phyloP scores from a whole-genome alignment of 805 yeast species.

The Saccharomycopsis sp. region DNA sequence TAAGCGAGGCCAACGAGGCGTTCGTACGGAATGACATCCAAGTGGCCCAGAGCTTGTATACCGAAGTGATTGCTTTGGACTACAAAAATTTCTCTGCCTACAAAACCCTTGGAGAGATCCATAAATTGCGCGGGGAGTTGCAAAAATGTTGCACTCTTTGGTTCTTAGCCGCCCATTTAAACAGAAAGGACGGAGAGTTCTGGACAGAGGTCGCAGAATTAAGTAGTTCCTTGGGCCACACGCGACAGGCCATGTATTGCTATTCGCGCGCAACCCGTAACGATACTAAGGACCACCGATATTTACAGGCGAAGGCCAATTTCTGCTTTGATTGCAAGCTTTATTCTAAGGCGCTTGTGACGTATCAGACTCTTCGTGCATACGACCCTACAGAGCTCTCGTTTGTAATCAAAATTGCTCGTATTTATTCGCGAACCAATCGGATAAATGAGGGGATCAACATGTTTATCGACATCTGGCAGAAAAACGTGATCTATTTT shows the following conservation, averaged over 20 bases:
- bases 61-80: slow-evolving; percentile 70
- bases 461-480: slow-evolving; percentile 57
- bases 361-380: slow-evolving; percentile 52
- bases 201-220: slow-evolving; percentile 74
- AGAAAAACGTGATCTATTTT: slow-evolving; percentile 42
- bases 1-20: slow-evolving; percentile 74
- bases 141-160: slow-evolving; percentile 74
- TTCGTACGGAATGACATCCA: slow-evolving; percentile 60
- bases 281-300: slow-evolving; percentile 41
- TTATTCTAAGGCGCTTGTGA: slow-evolving; percentile 66
- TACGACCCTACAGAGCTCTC: slow-evolving; percentile 53
- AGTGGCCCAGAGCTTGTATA: slow-evolving; percentile 51
- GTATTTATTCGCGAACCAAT: slow-evolving; percentile 41
- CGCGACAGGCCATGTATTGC: slow-evolving; percentile 73
- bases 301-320: slow-evolving; percentile 57
- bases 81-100: slow-evolving; percentile 78
- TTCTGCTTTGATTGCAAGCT: slow-evolving; percentile 62
- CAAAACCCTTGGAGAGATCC: slow-evolving; percentile 81
- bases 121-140: slow-evolving; percentile 55
- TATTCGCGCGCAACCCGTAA: slow-evolving; percentile 52
- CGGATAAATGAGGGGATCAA: slow-evolving; percentile 70
- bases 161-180: slow-evolving; percentile 74
- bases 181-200: slow-evolving; percentile 66
- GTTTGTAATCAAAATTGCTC: slow-evolving; percentile 56
- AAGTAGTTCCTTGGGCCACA: slow-evolving; percentile 58